Base-by-base conservation (phyloP, 2,329 filamentous ascomycete species). In the Trichoderma pleuroti region DNA sequence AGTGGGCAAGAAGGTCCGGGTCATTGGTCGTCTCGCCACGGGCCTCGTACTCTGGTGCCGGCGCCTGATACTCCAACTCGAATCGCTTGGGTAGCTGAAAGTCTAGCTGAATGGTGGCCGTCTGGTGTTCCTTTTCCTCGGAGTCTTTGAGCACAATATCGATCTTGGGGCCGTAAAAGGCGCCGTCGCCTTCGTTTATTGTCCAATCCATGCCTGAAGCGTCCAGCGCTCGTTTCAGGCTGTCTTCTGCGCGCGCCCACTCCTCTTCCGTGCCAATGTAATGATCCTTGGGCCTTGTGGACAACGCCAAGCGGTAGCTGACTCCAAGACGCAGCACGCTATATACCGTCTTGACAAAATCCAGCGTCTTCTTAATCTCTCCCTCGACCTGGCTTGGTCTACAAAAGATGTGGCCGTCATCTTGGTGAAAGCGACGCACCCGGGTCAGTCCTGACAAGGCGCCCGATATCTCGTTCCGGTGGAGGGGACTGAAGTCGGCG, bases 121-220 rank as follows among this genome's bases (percentile, higher is more conserved):
- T 93, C 78, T 97, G 93, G 77, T 97, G 93, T 76, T 94, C 92
- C 77, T 95, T 97, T 9, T 92, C 93, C 76, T 93, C 88, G 1
- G 91, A 90, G 77, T 97, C 93, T 72, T 87, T 88, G 59, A 97
- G 81, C 49, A 97, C 89, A 57, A 97, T 92, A 77, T 97, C 93
- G 74, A 97, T 97, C 82, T 97, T 97, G 36, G 94, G 93, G 0
- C 94, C 93, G 76, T 97, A 97, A 77, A 97, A 97, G 5, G 93
- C 93, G 16, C 94, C 93, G 72, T 97, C 93, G 12, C 93, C 93
- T 75, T 91, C 87, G 73, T 94, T 95, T 70, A 95, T 75, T 2
- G 86, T 87, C 92, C 93, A 97, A 42, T 86, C 82, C 75, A 89
- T 87, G 11, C 90, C 91, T 16, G 93, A 94, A 74, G 92, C 88